Conservation (phyloP, 192 early-diverging fungal species). For the Jimgerdemannia lactiflua region DNA sequence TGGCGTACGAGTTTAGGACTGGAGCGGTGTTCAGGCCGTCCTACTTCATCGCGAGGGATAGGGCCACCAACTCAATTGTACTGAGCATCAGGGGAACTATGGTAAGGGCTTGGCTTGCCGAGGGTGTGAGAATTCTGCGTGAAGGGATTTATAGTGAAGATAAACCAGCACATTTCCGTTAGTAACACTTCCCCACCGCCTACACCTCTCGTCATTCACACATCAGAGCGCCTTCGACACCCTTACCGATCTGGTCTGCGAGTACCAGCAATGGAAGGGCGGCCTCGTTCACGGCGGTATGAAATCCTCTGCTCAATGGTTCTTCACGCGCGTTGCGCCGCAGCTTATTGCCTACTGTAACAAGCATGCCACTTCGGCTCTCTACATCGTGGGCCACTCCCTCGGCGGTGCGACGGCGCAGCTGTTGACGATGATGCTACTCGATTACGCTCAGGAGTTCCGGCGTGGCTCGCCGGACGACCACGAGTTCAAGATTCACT, state of each 20-base stretch:
- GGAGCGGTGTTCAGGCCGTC: conserved; percentile 64
- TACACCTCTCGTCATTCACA: neutral
- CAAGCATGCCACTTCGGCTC: conserved; percentile 41
- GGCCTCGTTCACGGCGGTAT: conserved; percentile 76
- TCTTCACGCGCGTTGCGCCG: conserved; percentile 64
- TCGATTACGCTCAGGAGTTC: conserved; percentile 53
- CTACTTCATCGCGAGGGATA: conserved; percentile 69
- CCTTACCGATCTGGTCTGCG: conserved; percentile 71
- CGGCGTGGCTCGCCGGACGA: conserved; percentile 23
- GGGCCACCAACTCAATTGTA: conserved; percentile 59
- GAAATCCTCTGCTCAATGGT: conserved; percentile 71
- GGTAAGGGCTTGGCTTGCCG: conserved; percentile 22
- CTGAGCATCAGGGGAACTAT: conserved; percentile 68
- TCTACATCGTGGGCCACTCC: conserved; percentile 75
- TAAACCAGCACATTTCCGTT: too few relatives aligned
- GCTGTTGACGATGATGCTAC: conserved; percentile 69
- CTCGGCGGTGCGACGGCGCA: conserved; percentile 71
- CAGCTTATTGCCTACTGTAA: conserved; percentile 56
- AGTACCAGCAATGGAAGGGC: conserved; percentile 76
- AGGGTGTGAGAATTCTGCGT: neutral
- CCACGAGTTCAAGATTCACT: conserved; percentile 33
- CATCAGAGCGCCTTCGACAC: conserved; percentile 66
- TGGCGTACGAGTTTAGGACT: conserved; percentile 67
- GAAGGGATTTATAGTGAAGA: neutral
- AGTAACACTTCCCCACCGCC: neutral